Percentiles rank a stretch among this genome's conserved stretches.
Conservation (phyloP, 352 stramenopile genomes). For the Aphanomyces euteiches region DNA sequence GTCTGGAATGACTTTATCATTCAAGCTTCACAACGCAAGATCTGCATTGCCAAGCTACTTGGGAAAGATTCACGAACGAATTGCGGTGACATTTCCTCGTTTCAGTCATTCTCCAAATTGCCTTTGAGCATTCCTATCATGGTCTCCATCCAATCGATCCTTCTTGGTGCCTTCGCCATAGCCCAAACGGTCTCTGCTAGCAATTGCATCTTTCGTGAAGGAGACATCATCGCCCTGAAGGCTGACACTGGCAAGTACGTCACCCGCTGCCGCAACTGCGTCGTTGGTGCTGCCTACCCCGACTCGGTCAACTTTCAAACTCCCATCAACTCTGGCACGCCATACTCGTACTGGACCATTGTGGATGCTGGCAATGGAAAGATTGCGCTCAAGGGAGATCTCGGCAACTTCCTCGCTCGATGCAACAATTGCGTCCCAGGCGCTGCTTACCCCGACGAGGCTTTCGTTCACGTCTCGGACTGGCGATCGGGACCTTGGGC, state of each 20-base stretch:
- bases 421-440: neutral
- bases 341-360: neutral
- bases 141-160: too few species aligned
- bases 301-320: neutral
- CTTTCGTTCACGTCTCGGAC: neutral
- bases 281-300: neutral
- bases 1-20: too few species aligned
- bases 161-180: too few species aligned
- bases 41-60: too few species aligned
- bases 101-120: too few species aligned
- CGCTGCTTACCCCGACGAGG: neutral
- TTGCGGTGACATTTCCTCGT: too few species aligned
- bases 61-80: too few species aligned
- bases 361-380: slow-evolving; percentile 11
- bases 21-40: too few species aligned
- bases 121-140: too few species aligned
- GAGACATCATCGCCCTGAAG: neutral
- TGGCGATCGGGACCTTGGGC: neutral
- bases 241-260: neutral
- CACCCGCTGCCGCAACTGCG: slow-evolving; percentile 10
- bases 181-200: slow-evolving; percentile 26
- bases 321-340: too few species aligned
- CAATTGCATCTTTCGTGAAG: neutral
- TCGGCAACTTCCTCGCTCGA: neutral
- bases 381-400: neutral